Evolutionary conservation across 2,329 filamentous ascomycete species (phyloP).

Genomic region (Tolypocladium nubicola): DNA sequence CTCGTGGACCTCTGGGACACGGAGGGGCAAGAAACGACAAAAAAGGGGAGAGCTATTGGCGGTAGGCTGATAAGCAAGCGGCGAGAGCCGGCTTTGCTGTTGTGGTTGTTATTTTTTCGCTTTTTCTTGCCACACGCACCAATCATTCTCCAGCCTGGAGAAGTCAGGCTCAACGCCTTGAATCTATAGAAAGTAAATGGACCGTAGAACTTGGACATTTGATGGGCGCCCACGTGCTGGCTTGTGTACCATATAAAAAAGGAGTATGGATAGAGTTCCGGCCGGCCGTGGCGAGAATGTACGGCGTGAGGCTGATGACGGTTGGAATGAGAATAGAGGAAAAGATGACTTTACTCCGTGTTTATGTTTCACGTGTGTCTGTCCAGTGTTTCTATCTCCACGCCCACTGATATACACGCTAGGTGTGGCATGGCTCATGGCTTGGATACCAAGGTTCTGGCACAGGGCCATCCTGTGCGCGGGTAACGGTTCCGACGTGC

Average conservation of each 20-base stretch:
- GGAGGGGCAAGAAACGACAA: not conserved
- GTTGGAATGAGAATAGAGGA: not conserved
- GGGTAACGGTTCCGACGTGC: too few relatives aligned
- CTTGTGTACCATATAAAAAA: not conserved
- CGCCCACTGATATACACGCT: not conserved
- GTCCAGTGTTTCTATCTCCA: not conserved
- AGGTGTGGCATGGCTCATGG: not conserved
- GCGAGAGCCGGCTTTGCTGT: not conserved
- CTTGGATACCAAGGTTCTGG: not conserved
- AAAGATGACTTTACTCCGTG: not conserved
- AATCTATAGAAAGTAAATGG: conserved; percentile 1
- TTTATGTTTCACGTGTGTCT: not conserved
- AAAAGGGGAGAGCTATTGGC: not conserved
- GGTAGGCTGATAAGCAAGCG: not conserved
- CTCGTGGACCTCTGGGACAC: not conserved
- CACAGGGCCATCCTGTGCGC: not conserved
- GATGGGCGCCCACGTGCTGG: conserved; percentile 1
- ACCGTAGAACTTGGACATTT: conserved; percentile 2
- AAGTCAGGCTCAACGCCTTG: not conserved
- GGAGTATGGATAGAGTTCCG: not conserved
- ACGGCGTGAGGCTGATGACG: not conserved
- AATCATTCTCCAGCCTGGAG: not conserved
- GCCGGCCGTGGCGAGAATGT: not conserved
- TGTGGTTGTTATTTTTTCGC: not conserved
- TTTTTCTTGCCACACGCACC: not conserved